Evolutionary conservation across 371 early-diverging fungal genomes (phyloP).

Genomic region (Coemansia linderi): DNA sequence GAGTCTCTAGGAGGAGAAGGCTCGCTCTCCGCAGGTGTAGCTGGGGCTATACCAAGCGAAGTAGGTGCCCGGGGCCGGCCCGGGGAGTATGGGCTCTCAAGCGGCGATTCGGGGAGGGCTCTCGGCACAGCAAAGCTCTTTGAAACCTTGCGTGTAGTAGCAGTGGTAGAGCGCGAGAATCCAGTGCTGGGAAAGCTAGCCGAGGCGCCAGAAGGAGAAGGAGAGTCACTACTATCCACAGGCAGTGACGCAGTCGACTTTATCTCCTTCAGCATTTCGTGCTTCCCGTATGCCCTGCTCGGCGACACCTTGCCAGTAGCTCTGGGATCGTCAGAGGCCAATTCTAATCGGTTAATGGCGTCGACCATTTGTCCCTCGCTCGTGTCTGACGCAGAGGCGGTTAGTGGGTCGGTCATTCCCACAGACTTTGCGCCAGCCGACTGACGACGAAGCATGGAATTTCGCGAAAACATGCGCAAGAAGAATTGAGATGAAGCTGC

Average conservation of each 20-base stretch:
- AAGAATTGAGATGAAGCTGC: background rate
- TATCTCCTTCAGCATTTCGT: constrained; percentile 31
- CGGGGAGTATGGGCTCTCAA: background rate
- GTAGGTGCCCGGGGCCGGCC: background rate
- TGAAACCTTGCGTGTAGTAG: constrained; percentile 25
- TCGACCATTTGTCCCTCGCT: constrained; percentile 14
- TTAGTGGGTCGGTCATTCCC: constrained; percentile 33
- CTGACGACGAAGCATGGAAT: constrained; percentile 10
- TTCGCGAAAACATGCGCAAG: constrained; percentile 28
- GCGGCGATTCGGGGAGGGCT: background rate
- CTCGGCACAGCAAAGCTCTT: constrained; percentile 6
- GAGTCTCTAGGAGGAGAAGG: background rate
- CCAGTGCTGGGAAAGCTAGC: constrained; percentile 45
- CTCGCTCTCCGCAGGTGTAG: background rate
- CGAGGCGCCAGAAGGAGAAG: background rate
- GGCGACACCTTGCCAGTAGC: constrained; percentile 8
- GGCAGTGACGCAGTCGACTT: constrained; percentile 12
- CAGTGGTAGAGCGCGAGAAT: constrained; percentile 24
- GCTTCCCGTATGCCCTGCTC: constrained; percentile 16
- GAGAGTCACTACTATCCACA: background rate
- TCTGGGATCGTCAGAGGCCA: constrained; percentile 23
- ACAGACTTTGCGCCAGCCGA: constrained; percentile 15
- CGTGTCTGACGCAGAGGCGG: background rate
- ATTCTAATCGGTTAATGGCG: constrained; percentile 29
- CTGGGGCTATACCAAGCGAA: background rate